Conservation (phyloP, 257 asterid species). For the Nemophila menziesii region DNA sequence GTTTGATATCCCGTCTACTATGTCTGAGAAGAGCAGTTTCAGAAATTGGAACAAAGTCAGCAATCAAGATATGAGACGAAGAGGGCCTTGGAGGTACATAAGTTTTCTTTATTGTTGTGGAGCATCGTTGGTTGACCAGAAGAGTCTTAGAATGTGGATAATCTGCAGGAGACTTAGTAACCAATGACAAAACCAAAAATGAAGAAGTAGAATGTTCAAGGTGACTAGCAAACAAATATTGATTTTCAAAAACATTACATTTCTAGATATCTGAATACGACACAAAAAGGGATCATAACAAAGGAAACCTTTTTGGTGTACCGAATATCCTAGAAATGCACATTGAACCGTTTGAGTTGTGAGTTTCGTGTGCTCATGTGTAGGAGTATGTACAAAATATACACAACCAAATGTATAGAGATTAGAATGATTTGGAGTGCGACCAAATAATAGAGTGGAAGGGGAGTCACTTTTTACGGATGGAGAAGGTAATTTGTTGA, state of each 20-base stretch:
- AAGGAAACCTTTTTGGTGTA: neutral
- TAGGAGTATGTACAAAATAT: neutral
- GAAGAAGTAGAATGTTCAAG: neutral
- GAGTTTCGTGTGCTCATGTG: neutral
- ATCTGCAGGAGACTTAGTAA: neutral
- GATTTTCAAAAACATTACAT: too few species aligned
- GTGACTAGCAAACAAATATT: neutral
- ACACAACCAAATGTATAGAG: neutral
- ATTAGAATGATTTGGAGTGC: neutral
- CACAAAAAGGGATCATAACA: neutral
- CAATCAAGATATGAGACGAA: too few species aligned
- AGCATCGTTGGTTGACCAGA: too few species aligned
- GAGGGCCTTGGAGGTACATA: too few species aligned
- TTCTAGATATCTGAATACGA: neutral
- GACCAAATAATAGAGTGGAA: too few species aligned
- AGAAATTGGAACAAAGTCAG: too few species aligned
- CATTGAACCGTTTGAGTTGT: neutral
- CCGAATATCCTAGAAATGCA: conserved; percentile 1
- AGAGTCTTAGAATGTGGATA: too few species aligned
- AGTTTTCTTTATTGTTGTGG: too few species aligned
- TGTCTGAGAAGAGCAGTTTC: too few species aligned
- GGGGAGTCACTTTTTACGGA: neutral
- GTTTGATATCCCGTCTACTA: too few species aligned
- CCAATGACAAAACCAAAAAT: neutral
- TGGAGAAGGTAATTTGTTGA: neutral